Evolutionary conservation across 495 filamentous ascomycete genomes (phyloP).

Genomic region (Recurvomyces mirabilis): DNA sequence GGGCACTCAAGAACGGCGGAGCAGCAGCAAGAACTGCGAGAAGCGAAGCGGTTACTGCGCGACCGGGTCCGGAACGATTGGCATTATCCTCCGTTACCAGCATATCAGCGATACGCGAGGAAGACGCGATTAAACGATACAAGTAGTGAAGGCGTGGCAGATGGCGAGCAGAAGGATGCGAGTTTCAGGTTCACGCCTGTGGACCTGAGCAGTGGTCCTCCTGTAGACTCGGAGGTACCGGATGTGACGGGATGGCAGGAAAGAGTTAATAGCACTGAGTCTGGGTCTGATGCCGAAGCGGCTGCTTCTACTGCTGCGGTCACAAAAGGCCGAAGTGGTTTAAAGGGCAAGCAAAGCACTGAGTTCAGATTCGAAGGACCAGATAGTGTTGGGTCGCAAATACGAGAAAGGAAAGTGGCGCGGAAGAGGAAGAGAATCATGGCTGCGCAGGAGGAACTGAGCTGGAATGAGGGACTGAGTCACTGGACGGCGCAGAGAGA

Average conservation of each 20-base stretch:
- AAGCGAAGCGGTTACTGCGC: slow-evolving; percentile 32
- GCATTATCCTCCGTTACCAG: slow-evolving; percentile 28
- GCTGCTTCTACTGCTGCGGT: no score
- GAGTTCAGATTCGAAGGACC: slow-evolving; percentile 56
- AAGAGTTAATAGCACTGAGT: slow-evolving; percentile 30
- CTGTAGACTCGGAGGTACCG: no score
- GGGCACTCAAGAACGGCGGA: background rate
- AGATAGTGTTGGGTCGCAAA: slow-evolving; percentile 42
- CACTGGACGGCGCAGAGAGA: slow-evolving; percentile 66
- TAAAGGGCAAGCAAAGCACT: slow-evolving; percentile 4
- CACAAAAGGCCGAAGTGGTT: background rate
- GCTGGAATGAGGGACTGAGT: slow-evolving; percentile 71
- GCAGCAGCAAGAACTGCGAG: slow-evolving; percentile 21
- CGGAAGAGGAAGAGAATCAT: slow-evolving; percentile 49
- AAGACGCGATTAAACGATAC: slow-evolving; percentile 30
- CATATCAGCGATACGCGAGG: slow-evolving; percentile 24
- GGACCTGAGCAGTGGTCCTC: no score
- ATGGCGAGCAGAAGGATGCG: no score
- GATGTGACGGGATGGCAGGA: slow-evolving; percentile 31
- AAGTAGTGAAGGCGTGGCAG: no score
- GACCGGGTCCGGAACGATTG: slow-evolving; percentile 50
- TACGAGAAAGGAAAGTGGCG: slow-evolving; percentile 29
- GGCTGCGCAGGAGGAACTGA: slow-evolving; percentile 58
- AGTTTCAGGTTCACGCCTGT: no score
- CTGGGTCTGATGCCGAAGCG: slow-evolving; percentile 9